Percentiles rank a stretch among this genome's conserved stretches.
Evolutionary conservation across 805 yeast genomes (phyloP).

Genomic region (Nakazawaea ambrosiae): DNA sequence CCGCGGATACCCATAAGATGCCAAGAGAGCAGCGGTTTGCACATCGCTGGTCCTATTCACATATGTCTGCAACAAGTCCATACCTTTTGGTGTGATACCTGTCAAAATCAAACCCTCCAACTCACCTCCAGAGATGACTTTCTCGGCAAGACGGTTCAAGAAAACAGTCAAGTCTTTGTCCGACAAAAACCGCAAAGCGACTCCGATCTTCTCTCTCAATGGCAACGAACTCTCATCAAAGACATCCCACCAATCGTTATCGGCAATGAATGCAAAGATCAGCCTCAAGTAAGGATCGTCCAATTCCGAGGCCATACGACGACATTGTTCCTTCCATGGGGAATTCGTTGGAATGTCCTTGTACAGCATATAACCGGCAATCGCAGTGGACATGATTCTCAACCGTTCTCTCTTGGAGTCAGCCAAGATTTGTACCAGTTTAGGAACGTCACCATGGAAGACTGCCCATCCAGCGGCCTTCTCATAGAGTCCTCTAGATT

Average conservation of each 20-base stretch:
- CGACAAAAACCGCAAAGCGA: conserved; percentile 78
- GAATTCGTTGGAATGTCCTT: conserved; percentile 51
- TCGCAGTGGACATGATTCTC: conserved; percentile 83
- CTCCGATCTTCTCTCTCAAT: conserved; percentile 80
- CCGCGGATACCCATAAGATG: conserved; percentile 77
- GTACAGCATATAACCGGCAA: conserved; percentile 80
- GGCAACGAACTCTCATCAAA: conserved; percentile 87
- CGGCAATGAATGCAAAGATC: conserved; percentile 88
- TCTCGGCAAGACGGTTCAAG: conserved; percentile 59
- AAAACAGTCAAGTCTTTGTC: conserved; percentile 73
- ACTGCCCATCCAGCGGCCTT: conserved; percentile 98
- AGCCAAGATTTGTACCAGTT: conserved; percentile 74
- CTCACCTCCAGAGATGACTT: conserved; percentile 73
- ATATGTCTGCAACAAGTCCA: conserved; percentile 75
- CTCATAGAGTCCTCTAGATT: conserved; percentile 55
- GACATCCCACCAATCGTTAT: conserved; percentile 95
- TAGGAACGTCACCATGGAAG: conserved; percentile 79
- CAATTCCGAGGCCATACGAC: conserved; percentile 79
- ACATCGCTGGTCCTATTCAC: conserved; percentile 86
- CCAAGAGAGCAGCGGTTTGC: conserved; percentile 82
- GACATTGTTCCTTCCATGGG: conserved; percentile 91
- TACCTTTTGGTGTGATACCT: conserved; percentile 84
- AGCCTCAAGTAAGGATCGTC: conserved; percentile 88
- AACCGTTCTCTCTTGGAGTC: conserved; percentile 66
- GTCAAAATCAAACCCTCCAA: conserved; percentile 86